Evolutionary conservation across 2,329 filamentous ascomycete genomes (phyloP), one percentile per base, ranked within the genome.

Genomic region (Volutella citrinella): DNA sequence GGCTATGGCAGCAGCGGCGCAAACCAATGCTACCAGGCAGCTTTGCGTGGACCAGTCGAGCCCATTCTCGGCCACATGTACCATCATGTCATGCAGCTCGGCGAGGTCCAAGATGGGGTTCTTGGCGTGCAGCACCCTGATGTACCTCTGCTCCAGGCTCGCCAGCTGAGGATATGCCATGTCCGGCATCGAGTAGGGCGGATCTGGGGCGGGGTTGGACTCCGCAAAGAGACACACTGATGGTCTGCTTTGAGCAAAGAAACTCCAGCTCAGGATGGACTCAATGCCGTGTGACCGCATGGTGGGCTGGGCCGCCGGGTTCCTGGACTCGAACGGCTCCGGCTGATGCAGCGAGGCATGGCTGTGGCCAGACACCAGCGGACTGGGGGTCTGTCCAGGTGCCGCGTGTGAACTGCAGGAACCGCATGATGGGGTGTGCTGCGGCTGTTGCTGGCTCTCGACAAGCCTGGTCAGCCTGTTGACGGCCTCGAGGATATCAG

Each of bases 61-160:
- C 1, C 34, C 34, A 13, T 27, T 27, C 22, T 36, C 34, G 7
- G 34, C 34, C 4, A 36, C 22, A 14, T 32, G 13, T 10, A 32
- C 6, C 7, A 36, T 32, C 34, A 25, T 31, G 11, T 15, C 13
- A 9, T 30, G 34, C 18, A 36, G 23, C 15, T 31, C 28, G 12
- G 22, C 10, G 7, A 36, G 22, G 19, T 36, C 29, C 10, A 36
- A 10, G 9, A 36, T 31, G 6, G 34, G 34, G 11, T 36, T 36
- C 13, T 32, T 31, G n/a, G 17, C 18, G 19, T 36, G 34, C 9
- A 36, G 11, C 12, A n/a, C 23, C 11, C 27, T 15, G 22, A 36
- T 36, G 20, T 36, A 36, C n/a, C 22, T 31, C 10, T 15, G 6
- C 14, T 36, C 34, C 3, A 36, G 34, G 11, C n/a, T 11, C 14